Evolutionary conservation across 2,329 filamentous ascomycete genomes (phyloP).

Genomic region (Trichoderma sp.): DNA sequence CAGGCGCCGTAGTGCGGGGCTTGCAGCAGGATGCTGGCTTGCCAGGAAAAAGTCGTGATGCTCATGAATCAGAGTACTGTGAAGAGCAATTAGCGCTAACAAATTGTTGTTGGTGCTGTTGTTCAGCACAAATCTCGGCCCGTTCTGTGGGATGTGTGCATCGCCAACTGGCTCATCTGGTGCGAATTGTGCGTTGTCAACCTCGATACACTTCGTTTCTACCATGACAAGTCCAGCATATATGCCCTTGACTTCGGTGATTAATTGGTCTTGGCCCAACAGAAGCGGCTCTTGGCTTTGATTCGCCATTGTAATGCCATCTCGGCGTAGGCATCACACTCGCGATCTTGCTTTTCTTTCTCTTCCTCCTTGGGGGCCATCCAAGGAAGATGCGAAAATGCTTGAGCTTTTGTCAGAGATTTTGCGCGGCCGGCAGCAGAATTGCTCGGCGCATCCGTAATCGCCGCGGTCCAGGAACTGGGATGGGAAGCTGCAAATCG

Average conservation of each 20-base stretch:
- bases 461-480: slow-evolving; percentile 12
- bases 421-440: background rate
- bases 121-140: slow-evolving; percentile 26
- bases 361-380: background rate
- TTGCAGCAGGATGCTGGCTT: slow-evolving; percentile 77
- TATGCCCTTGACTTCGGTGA: slow-evolving; percentile 69
- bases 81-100: slow-evolving; percentile 43
- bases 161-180: slow-evolving; percentile 35
- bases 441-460: background rate
- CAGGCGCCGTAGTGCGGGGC: slow-evolving; percentile 60
- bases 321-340: background rate
- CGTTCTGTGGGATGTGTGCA: background rate
- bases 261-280: background rate
- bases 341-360: background rate
- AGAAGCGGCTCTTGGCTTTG: background rate
- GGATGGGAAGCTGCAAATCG: background rate
- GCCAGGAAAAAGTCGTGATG: slow-evolving; percentile 83
- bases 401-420: background rate
- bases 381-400: background rate
- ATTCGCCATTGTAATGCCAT: background rate
- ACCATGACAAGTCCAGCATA: slow-evolving; percentile 81
- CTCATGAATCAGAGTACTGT: slow-evolving; percentile 74
- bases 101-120: background rate
- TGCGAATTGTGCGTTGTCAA: slow-evolving; percentile 61
- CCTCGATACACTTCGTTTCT: slow-evolving; percentile 79